phyloP scores from a whole-genome alignment of 352 stramenopile species.

The Hyphochytrium catenoides region DNA sequence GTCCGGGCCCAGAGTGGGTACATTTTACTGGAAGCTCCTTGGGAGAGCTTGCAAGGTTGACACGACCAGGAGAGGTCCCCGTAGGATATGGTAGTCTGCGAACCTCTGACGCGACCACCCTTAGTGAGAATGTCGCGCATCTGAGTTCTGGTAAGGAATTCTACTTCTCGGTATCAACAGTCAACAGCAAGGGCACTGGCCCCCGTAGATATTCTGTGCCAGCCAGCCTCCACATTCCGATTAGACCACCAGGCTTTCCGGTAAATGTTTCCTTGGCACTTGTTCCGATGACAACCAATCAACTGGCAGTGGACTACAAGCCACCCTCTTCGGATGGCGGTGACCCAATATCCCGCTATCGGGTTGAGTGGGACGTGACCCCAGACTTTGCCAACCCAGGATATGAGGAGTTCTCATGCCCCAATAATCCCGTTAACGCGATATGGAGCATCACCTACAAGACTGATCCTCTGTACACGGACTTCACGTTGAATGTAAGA shows the following conservation, averaged over 20 bases:
- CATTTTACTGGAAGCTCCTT: constrained; percentile 8
- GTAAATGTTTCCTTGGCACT: constrained; percentile 36
- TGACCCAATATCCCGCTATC: constrained; percentile 33
- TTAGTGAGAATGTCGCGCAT: constrained; percentile 33
- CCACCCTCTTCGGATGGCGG: constrained; percentile 26
- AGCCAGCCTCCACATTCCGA: constrained; percentile 20
- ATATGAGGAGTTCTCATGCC: constrained; percentile 34
- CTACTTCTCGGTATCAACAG: constrained; percentile 55
- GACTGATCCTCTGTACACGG: not conserved
- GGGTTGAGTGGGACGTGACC: constrained; percentile 38
- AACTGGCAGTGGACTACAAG: constrained; percentile 25
- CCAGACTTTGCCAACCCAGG: constrained; percentile 31
- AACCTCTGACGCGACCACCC: constrained; percentile 18
- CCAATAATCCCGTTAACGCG: constrained; percentile 17
- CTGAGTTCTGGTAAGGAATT: constrained; percentile 47
- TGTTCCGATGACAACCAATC: constrained; percentile 39
- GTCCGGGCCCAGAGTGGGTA: constrained; percentile 1
- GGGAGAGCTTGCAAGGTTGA: too few species aligned
- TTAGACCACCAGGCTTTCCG: constrained; percentile 45
- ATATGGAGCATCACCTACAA: constrained; percentile 22
- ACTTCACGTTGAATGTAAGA: not conserved
- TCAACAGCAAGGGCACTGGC: constrained; percentile 47
- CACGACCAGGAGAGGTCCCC: constrained; percentile 3
- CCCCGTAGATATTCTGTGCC: constrained; percentile 17
- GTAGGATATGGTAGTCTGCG: not conserved